Evolutionary conservation across 2,329 filamentous ascomycete genomes (phyloP).

Genomic region (Colletotrichum theobromicola): DNA sequence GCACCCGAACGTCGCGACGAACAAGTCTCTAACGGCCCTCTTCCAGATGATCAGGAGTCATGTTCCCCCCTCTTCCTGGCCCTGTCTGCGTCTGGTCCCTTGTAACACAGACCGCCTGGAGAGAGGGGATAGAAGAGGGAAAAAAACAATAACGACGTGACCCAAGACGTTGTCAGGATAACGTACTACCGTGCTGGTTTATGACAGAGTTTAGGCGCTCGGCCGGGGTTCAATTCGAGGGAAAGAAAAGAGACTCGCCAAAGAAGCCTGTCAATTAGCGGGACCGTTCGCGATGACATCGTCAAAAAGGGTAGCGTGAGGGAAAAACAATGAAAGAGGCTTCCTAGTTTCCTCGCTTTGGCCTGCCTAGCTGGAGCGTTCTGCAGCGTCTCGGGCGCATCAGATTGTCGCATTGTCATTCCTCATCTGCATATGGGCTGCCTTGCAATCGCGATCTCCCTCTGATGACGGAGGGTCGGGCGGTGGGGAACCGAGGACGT

Average conservation of each 20-base stretch:
- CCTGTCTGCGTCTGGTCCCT: not conserved
- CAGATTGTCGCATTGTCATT: conserved; percentile 15
- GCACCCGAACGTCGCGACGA: not conserved
- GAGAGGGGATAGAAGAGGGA: not conserved
- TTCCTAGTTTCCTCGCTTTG: conserved; percentile 1
- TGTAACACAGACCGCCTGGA: conserved; percentile 5
- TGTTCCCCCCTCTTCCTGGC: not conserved
- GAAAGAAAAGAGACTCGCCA: not conserved
- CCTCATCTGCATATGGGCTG: conserved; percentile 13
- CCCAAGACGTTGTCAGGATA: not conserved
- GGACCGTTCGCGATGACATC: conserved; percentile 11
- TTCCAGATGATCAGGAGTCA: conserved; percentile 1
- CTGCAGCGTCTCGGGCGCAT: conserved; percentile 13
- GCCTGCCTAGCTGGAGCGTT: not conserved
- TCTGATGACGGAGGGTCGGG: conserved; percentile 5
- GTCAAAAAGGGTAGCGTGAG: conserved; percentile 18
- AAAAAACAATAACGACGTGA: not conserved
- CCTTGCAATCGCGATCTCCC: conserved; percentile 7
- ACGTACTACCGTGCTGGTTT: not conserved
- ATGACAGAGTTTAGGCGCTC: not conserved
- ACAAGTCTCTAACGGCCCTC: not conserved
- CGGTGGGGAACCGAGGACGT: not conserved
- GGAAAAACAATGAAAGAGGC: not conserved
- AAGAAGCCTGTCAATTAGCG: not conserved
- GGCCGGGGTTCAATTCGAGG: not conserved